Base-by-base conservation (phyloP, 2,329 filamentous ascomycete species). In the Fusarium miscanthi region DNA sequence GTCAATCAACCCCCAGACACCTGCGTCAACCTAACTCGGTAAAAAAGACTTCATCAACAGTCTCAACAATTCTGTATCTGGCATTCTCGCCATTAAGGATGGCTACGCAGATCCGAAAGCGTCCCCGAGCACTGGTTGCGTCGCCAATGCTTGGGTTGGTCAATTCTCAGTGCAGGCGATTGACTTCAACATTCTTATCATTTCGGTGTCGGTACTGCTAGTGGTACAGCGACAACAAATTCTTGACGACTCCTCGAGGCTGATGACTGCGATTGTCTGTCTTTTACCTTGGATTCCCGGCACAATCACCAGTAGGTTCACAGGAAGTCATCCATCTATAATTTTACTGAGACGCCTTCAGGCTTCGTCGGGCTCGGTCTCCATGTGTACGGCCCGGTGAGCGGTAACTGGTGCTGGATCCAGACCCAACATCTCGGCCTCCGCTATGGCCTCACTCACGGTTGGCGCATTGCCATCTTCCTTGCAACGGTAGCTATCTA, bases 351-450 rank as follows among this genome's bases (percentile, higher is more conserved):
- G 27, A 7, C 8, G 5, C 27, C 27, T 27, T 27, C 27, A 59
- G 56, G 56, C 2, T 59, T 59, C 8, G 17, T 59, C 3, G 56
- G 56, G 8, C 56, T 59, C 19, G 45, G 43, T 6, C 56, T 59
- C 12, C 43, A 23, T 16, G 8, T 40, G 13, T 59, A 52, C 2
- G 56, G 56, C 0, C 56, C 56, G 0, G 43, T 59, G 21, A 59
- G 43, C 10, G 56, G 56, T 2, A 59, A 59, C 45, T 59, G 56
- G 45, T 59, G 56, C 45, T 59, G 56, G 56, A 59, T 59, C 8
- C 43, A 52, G 1, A 21, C 43, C 2, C 19, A 59, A 9, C 21
- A 59, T 17, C 27, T 59, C 0, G 56, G 43, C 11, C 56, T 59
- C 7, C 56, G 56, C 16, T 59, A 59, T 3, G 56, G 33, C 9